Conservation (phyloP, 2,329 filamentous ascomycete genomes). For the Teratosphaeria gauchensis region DNA sequence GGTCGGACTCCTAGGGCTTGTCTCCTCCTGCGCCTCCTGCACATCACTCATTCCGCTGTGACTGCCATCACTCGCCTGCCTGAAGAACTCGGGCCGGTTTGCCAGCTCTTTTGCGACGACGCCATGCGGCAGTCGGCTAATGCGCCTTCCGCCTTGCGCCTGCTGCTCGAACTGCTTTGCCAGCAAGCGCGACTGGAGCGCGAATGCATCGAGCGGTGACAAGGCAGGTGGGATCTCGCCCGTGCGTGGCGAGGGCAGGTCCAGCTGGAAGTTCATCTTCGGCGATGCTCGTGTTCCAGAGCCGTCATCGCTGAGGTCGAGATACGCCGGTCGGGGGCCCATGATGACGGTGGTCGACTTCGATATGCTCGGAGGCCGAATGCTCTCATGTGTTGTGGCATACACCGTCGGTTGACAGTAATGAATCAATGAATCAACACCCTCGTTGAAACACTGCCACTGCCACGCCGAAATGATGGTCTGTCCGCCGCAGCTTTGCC, state of each 20-base stretch:
- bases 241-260: conserved; percentile 40
- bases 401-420: neutral
- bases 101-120: conserved; percentile 74
- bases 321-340: conserved; percentile 20
- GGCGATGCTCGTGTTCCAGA: neutral
- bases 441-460: neutral
- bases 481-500: neutral
- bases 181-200: conserved; percentile 77
- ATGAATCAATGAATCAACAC: neutral
- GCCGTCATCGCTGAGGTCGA: conserved; percentile 11
- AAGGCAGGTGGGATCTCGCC: conserved; percentile 70
- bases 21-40: conserved; percentile 16
- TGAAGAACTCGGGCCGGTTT: conserved; percentile 70
- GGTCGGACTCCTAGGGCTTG: conserved; percentile 34
- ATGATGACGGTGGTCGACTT: conserved; percentile 6
- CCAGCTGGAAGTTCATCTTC: conserved; percentile 12
- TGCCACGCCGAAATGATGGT: neutral
- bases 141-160: conserved; percentile 58
- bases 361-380: neutral
- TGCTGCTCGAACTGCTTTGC: conserved; percentile 78
- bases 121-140: conserved; percentile 77
- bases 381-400: neutral
- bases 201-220: conserved; percentile 91
- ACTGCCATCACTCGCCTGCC: conserved; percentile 54
- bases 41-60: conserved; percentile 28